Evolutionary conservation across 2,329 filamentous ascomycete genomes (phyloP).

Genomic region (Fusarium sp.): DNA sequence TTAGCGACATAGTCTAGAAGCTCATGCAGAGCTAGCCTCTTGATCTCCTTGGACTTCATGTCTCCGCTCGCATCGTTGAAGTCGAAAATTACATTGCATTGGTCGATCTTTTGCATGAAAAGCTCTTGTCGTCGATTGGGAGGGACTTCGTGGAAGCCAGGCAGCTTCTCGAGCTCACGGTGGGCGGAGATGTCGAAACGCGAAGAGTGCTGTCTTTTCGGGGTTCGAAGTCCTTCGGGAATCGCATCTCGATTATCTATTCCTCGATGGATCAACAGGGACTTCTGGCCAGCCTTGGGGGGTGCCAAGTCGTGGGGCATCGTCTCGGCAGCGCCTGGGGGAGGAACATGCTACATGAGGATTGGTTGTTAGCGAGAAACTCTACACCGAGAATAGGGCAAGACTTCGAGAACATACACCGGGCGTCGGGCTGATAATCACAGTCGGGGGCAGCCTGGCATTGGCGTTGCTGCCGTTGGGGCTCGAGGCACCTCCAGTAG

Average conservation of each 20-base stretch:
- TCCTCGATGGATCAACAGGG: conserved; percentile 84
- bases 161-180: conserved; percentile 95
- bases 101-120: conserved; percentile 99
- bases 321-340: conserved; percentile 93
- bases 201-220: conserved; percentile 96
- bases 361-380: conserved; percentile 25
- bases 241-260: conserved; percentile 94
- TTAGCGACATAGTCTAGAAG: conserved; percentile 98
- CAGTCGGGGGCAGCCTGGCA: conserved; percentile 80
- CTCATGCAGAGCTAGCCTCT: conserved; percentile 94
- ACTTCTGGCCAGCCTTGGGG: conserved; percentile 92
- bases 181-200: conserved; percentile 98
- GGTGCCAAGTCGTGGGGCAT: conserved; percentile 98
- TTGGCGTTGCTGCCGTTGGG: conserved; percentile 55
- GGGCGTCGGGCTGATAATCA: conserved; percentile 94
- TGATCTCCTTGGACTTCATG: conserved; percentile 99
- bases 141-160: conserved; percentile 97
- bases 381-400: conserved; percentile 12
- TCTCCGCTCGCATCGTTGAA: conserved; percentile 98
- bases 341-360: conserved; percentile 80
- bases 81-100: conserved; percentile 99
- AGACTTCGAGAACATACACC: conserved; percentile 74
- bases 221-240: conserved; percentile 93
- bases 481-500: conserved; percentile 54
- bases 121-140: conserved; percentile 95